Evolutionary conservation across 768 basidiomycete genomes (phyloP).

Genomic region (Tulasnella sp.): DNA sequence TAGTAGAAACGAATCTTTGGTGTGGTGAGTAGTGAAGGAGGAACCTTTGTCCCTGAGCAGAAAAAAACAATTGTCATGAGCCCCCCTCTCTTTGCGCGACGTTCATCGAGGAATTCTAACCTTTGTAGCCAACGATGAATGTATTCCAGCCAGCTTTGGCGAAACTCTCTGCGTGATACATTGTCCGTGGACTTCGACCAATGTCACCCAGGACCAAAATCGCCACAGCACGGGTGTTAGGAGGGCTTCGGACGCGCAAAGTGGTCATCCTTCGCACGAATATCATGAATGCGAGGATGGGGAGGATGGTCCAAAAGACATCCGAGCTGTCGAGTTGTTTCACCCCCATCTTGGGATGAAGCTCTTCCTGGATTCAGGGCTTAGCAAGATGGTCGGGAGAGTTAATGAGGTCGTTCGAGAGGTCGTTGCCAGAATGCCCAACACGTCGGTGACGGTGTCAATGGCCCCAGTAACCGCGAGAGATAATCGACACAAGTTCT

Average conservation of each 20-base stretch:
- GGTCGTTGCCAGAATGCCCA: too few species aligned
- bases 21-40: slow-evolving; percentile 55
- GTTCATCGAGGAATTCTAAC: slow-evolving; percentile 32
- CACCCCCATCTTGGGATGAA: too few species aligned
- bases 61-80: too few species aligned
- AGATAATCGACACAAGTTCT: not conserved
- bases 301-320: slow-evolving; percentile 2
- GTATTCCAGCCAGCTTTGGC: slow-evolving; percentile 68
- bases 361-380: too few species aligned
- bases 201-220: slow-evolving; percentile 93
- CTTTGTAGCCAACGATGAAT: slow-evolving; percentile 74
- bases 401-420: too few species aligned
- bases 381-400: too few species aligned
- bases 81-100: too few species aligned
- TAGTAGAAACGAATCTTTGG: slow-evolving; percentile 56
- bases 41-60: slow-evolving; percentile 59
- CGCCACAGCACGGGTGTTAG: slow-evolving; percentile 42
- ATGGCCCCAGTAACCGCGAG: too few species aligned
- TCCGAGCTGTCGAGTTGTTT: not conserved
- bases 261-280: not conserved
- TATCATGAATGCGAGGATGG: not conserved
- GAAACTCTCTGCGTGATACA: slow-evolving; percentile 95
- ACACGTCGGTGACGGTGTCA: too few species aligned
- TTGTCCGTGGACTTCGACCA: slow-evolving; percentile 93
- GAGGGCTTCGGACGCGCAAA: slow-evolving; percentile 1